A percentile compares a stretch with the other conserved stretches of the same genome.
phyloP scores from a whole-genome alignment of 176 grass and related monocot genomes.

The Otatea glauca region DNA sequence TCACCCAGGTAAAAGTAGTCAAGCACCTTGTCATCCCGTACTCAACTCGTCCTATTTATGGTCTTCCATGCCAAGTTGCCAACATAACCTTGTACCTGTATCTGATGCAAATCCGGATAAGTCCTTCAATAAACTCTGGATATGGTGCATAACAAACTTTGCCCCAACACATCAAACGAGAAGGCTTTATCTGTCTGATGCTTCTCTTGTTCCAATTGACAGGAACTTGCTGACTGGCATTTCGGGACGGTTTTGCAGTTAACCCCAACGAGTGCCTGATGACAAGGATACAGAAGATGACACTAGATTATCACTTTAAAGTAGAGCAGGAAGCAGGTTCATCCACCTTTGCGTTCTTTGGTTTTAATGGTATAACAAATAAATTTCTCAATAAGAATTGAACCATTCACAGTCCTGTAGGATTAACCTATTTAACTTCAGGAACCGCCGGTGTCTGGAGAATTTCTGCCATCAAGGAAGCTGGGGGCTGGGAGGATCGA shows the following conservation, averaged over 20 bases:
- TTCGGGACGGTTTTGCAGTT: conserved; percentile 99
- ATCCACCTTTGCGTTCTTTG: conserved; percentile 85
- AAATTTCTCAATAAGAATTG: conserved; percentile 16
- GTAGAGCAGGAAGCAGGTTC: conserved; percentile 98
- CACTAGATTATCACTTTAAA: conserved; percentile 97
- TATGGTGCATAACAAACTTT: background rate
- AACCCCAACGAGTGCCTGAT: conserved; percentile 82
- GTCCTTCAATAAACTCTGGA: background rate
- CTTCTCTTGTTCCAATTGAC: conserved; percentile 68
- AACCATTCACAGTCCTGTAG: background rate
- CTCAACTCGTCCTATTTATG: background rate
- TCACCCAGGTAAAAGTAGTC: background rate
- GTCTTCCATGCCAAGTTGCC: background rate
- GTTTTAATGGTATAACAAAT: conserved; percentile 83
- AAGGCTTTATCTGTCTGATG: conserved; percentile 73
- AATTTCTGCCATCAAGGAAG: conserved; percentile 80
- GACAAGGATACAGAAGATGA: conserved; percentile 99
- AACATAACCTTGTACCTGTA: background rate
- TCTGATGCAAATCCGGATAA: background rate
- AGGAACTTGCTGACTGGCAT: conserved; percentile 97
- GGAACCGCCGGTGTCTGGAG: conserved; percentile 98
- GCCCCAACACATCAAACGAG: background rate
- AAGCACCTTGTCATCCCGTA: background rate
- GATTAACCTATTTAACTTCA: conserved; percentile 46
- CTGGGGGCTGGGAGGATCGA: conserved; percentile 93